Evolutionary conservation across 306 rosid genomes (phyloP).

Genomic region (Glycine soja): DNA sequence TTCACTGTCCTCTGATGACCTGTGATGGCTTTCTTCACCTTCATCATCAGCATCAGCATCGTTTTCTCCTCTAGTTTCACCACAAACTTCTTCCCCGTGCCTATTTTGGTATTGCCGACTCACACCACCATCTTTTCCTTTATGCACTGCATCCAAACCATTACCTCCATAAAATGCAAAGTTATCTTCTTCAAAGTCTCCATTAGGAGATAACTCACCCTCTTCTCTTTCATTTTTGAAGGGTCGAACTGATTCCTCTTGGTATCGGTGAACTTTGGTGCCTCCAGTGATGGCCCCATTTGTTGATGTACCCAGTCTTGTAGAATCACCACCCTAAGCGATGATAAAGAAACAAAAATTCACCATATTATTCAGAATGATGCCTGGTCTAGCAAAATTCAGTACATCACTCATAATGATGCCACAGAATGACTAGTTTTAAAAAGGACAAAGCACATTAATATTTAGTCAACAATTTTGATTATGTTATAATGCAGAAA

Average conservation of each 20-base stretch:
- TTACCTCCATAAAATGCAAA: conserved; percentile 73
- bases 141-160: conserved; percentile 58
- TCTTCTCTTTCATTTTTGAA: conserved; percentile 93
- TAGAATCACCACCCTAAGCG: conserved; percentile 78
- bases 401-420: not conserved
- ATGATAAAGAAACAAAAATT: conserved; percentile 23
- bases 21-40: conserved; percentile 94
- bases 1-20: conserved; percentile 97
- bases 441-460: conserved; percentile 11
- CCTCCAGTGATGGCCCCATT: conserved; percentile 68
- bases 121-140: conserved; percentile 61
- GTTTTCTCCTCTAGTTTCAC: conserved; percentile 84
- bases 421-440: conserved; percentile 10
- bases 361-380: not conserved
- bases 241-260: conserved; percentile 71
- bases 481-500: conserved; percentile 25
- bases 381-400: conserved; percentile 50
- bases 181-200: conserved; percentile 96
- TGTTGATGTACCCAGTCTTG: conserved; percentile 65
- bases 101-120: conserved; percentile 67
- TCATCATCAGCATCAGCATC: conserved; percentile 78
- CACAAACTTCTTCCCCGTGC: conserved; percentile 68
- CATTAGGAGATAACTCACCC: conserved; percentile 98
- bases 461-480: conserved; percentile 7
- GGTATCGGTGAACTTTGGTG: conserved; percentile 58